Evolutionary conservation across 148 eudicot genomes (phyloP).

Genomic region (Simmondsia chinensis): DNA sequence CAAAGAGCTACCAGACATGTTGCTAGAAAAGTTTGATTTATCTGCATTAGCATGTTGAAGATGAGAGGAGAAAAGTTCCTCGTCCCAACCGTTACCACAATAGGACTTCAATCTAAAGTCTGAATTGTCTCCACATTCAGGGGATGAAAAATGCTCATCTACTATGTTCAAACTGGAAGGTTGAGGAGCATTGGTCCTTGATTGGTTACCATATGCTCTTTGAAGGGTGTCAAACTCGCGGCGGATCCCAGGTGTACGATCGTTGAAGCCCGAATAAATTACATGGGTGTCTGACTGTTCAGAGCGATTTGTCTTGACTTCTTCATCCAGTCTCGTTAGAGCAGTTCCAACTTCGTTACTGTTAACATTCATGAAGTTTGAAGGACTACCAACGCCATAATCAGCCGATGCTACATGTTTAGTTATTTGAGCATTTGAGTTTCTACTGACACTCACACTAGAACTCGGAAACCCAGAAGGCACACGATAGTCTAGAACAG

Average conservation of each 20-base stretch:
- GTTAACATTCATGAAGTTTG: not conserved
- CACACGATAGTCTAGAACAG: not conserved
- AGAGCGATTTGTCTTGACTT: not conserved
- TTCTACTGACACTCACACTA: not conserved
- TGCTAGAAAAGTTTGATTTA: slow-evolving; percentile 1
- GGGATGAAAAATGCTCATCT: slow-evolving; percentile 16
- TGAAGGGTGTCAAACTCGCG: not conserved
- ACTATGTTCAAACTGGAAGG: slow-evolving; percentile 1
- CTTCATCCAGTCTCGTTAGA: not conserved
- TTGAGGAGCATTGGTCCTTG: slow-evolving; percentile 1
- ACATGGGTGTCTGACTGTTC: not conserved
- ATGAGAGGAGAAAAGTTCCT: not conserved
- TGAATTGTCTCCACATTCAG: slow-evolving; percentile 8
- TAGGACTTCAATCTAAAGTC: not conserved
- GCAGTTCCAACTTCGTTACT: not conserved
- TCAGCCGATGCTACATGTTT: not conserved
- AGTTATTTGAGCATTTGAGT: not conserved
- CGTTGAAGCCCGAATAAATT: slow-evolving; percentile 1
- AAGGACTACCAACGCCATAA: not conserved
- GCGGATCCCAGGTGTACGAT: not conserved
- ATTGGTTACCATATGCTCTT: slow-evolving; percentile 6
- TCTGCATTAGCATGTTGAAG: slow-evolving; percentile 3
- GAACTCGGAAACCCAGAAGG: slow-evolving; percentile 1
- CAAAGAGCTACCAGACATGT: slow-evolving; percentile 2
- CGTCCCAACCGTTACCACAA: not conserved